phyloP scores from a whole-genome alignment of 495 filamentous ascomycete genomes.

The Beverwykella pulmonaria region DNA sequence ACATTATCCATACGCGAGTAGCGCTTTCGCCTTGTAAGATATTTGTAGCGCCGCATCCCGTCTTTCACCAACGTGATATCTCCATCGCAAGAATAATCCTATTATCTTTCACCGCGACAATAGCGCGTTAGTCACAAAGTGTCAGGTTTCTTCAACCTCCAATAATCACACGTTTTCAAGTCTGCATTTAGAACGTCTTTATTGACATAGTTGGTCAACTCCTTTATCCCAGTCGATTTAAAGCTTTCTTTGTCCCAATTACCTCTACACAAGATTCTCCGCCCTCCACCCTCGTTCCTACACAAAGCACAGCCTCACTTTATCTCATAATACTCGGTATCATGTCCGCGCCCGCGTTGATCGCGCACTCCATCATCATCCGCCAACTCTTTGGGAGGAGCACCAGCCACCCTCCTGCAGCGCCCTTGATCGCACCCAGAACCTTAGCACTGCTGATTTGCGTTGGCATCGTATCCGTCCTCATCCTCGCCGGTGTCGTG shows the following conservation, averaged over 20 bases:
- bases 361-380: neutral
- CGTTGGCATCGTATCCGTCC: slow-evolving; percentile 12
- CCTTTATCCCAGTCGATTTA: too few relatives aligned
- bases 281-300: neutral
- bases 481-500: slow-evolving; percentile 18
- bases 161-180: neutral
- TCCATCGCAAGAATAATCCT: too few relatives aligned
- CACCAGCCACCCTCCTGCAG: neutral
- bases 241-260: neutral
- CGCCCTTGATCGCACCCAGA: neutral
- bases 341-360: neutral
- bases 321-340: too few relatives aligned
- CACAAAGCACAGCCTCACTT: too few relatives aligned
- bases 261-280: neutral
- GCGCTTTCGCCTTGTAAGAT: neutral
- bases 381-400: neutral
- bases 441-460: neutral
- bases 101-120: neutral
- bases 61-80: neutral
- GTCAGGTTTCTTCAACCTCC: neutral
- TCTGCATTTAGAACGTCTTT: neutral
- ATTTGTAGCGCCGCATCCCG: neutral
- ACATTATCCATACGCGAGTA: neutral
- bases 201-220: too few relatives aligned
- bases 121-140: neutral